These are phyloP conservation scores for Yarrowia hollandica DNA, from an alignment of 805 yeast genomes.

Conservation along the genomic window DNA sequence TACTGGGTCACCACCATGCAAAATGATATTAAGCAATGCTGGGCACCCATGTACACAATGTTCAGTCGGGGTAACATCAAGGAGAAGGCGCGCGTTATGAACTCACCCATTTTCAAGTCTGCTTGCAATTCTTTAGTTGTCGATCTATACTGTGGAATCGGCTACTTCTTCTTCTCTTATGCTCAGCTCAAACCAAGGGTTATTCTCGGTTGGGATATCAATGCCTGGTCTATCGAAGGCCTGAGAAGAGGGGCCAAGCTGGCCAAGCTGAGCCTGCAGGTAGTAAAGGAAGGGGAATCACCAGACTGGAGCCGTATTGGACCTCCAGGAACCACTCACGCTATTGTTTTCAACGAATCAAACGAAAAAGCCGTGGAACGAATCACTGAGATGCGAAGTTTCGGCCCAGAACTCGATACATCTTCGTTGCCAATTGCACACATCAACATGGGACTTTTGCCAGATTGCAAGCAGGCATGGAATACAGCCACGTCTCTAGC, in stretches of 20 bases:
- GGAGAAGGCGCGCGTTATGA: slow-evolving; percentile 68
- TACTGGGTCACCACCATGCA: slow-evolving; percentile 74
- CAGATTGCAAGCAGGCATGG: slow-evolving; percentile 69
- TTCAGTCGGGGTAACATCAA: slow-evolving; percentile 83
- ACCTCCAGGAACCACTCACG: slow-evolving; percentile 38
- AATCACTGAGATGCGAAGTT: slow-evolving; percentile 33
- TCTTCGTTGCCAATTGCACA: slow-evolving; percentile 48
- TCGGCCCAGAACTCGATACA: neutral
- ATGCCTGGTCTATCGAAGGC: slow-evolving; percentile 82
- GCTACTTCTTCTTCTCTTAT: slow-evolving; percentile 76
- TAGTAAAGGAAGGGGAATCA: slow-evolving; percentile 42
- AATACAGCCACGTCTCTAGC: slow-evolving; percentile 43
- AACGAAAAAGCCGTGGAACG: slow-evolving; percentile 55
- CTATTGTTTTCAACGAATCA: slow-evolving; percentile 62
- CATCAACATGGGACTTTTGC: slow-evolving; percentile 77
- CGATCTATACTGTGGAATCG: slow-evolving; percentile 83
- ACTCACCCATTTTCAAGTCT: slow-evolving; percentile 5
- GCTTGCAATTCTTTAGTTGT: slow-evolving; percentile 50
- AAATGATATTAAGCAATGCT: slow-evolving; percentile 71
- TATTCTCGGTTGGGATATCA: slow-evolving; percentile 77
- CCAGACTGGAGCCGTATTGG: slow-evolving; percentile 32
- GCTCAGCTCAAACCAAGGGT: slow-evolving; percentile 52
- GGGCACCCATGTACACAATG: slow-evolving; percentile 89
- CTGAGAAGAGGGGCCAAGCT: slow-evolving; percentile 53
- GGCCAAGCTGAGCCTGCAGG: slow-evolving; percentile 47